These are phyloP conservation scores for Pyracantha coccinea DNA, from an alignment of 331 rosid genomes.

Conservation along the genomic window DNA sequence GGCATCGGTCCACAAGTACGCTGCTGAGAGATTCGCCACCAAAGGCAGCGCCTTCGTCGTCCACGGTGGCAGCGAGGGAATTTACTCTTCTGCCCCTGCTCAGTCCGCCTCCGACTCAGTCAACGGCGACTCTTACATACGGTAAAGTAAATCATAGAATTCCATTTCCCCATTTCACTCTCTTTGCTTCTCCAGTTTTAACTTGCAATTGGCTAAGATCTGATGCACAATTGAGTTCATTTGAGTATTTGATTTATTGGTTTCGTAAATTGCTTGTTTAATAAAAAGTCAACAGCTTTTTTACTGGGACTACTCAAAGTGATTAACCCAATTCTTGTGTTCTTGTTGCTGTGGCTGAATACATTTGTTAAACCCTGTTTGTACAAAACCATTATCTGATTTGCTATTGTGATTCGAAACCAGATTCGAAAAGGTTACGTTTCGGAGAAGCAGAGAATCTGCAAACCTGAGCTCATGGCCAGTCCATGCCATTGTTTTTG, in stretches of 20 bases:
- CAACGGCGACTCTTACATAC: constrained; percentile 60
- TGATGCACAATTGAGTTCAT: neutral
- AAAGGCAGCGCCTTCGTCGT: constrained; percentile 93
- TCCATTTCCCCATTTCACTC: neutral
- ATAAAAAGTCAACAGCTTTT: neutral
- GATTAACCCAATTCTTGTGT: neutral
- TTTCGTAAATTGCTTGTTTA: neutral
- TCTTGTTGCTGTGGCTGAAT: no score
- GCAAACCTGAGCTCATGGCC: constrained; percentile 69
- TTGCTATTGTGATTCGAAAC: constrained; percentile 24
- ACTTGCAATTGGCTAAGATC: neutral
- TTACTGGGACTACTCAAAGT: neutral
- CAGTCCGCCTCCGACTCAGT: constrained; percentile 26
- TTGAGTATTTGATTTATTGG: neutral
- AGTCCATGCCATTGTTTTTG: constrained; percentile 79
- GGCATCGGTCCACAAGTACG: constrained; percentile 81
- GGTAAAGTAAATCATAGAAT: constrained; percentile 27
- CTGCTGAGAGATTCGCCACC: constrained; percentile 39
- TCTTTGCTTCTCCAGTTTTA: neutral
- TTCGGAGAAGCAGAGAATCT: constrained; percentile 52
- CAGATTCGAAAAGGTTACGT: constrained; percentile 80
- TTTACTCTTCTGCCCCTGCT: constrained; percentile 55
- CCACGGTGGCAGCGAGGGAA: constrained; percentile 97
- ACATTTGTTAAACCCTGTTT: neutral
- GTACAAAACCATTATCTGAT: neutral